Conservation (phyloP, 345 rosid species). For the Eucalyptus tenuipes region DNA sequence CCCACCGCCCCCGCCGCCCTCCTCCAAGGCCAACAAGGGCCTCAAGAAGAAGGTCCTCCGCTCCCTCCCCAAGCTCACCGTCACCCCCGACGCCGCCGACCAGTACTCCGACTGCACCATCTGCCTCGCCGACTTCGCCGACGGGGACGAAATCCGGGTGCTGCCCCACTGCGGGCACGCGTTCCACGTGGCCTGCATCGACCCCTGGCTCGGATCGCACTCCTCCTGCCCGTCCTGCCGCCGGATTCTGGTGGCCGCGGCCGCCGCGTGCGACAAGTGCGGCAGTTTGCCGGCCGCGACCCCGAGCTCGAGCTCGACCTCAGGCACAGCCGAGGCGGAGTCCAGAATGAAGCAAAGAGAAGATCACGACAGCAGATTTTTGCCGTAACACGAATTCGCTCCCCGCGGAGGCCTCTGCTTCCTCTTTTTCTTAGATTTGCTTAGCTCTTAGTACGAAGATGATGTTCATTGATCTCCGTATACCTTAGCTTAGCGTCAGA, state of each 20-base stretch:
- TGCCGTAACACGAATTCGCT: neutral
- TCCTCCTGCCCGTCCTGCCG: slow-evolving; percentile 91
- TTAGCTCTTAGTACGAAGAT: neutral
- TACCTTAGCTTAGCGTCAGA: neutral
- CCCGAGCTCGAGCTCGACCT: neutral
- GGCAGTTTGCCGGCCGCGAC: slow-evolving; percentile 2
- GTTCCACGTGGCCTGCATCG: slow-evolving; percentile 82
- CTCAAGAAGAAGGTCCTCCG: slow-evolving; percentile 72
- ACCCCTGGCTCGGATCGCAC: slow-evolving; percentile 88
- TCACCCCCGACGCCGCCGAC: slow-evolving; percentile 32
- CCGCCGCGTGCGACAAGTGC: slow-evolving; percentile 17
- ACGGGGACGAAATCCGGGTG: slow-evolving; percentile 74
- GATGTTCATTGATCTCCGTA: neutral
- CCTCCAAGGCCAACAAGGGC: slow-evolving; percentile 61
- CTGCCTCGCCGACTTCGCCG: slow-evolving; percentile 55
- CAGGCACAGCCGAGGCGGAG: neutral
- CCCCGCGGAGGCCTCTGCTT: neutral
- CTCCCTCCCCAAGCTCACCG: slow-evolving; percentile 54
- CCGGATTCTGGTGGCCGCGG: slow-evolving; percentile 14
- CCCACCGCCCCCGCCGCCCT: slow-evolving; percentile 1
- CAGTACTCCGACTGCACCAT: slow-evolving; percentile 66
- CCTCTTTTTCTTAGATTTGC: neutral
- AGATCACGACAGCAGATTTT: neutral
- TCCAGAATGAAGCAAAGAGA: neutral
- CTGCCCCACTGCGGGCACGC: slow-evolving; percentile 88